Percentiles rank a stretch among this genome's conserved stretches.
phyloP scores from a whole-genome alignment of 2,329 filamentous ascomycete species.

The Bimuria novae-zelandiae region DNA sequence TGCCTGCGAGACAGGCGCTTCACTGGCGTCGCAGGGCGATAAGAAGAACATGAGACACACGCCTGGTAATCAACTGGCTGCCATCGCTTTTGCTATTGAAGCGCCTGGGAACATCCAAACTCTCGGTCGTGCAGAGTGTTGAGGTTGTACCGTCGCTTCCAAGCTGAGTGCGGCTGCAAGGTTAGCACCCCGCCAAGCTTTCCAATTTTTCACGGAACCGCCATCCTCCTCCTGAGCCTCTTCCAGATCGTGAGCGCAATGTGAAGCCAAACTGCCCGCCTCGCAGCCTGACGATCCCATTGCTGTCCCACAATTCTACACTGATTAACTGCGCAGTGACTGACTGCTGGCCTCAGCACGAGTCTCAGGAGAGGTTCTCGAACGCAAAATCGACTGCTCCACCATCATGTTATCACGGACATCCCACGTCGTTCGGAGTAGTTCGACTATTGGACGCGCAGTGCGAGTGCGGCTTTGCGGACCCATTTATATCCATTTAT shows the following conservation, averaged over 20 bases:
- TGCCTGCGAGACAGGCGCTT: no score
- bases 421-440: constrained; percentile 27
- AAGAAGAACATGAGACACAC: no score
- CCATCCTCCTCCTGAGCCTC: neutral
- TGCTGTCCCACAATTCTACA: neutral
- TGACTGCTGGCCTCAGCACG: neutral
- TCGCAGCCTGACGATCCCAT: neutral
- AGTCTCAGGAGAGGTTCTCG: constrained; percentile 3
- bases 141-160: neutral
- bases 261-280: neutral
- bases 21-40: no score
- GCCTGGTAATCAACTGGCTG: no score
- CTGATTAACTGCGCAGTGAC: constrained; percentile 1
- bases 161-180: neutral
- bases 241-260: neutral
- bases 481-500: constrained; percentile 31
- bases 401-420: constrained; percentile 4
- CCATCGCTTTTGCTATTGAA: no score
- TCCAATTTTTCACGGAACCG: constrained; percentile 11
- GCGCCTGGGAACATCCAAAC: no score
- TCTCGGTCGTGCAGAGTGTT: constrained; percentile 1
- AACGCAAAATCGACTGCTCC: constrained; percentile 1
- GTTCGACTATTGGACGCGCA: constrained; percentile 35
- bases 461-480: constrained; percentile 26
- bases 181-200: constrained; percentile 12